These are phyloP conservation scores for Phytopythium cucurbitacearum DNA, from an alignment of 352 stramenopile genomes.

Conservation along the genomic window DNA sequence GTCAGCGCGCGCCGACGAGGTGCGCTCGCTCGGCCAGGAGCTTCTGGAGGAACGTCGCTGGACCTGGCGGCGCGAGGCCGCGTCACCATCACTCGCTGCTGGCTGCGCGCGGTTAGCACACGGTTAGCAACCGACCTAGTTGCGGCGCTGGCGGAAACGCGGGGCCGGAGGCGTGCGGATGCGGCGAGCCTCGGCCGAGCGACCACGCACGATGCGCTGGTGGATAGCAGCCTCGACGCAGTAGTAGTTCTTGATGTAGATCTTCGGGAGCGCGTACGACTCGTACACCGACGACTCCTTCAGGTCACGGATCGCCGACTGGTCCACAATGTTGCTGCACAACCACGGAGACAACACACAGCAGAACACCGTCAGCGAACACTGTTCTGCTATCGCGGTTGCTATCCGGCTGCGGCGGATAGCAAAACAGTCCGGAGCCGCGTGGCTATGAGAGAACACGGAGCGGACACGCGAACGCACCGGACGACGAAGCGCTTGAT, in stretches of 20 bases:
- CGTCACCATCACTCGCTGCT: background rate
- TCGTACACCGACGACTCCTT: conserved; percentile 98
- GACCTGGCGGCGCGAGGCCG: too few species aligned
- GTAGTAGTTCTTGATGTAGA: conserved; percentile 99
- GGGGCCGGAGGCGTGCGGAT: conserved; percentile 92
- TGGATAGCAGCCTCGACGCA: conserved; percentile 98
- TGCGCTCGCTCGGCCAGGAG: background rate
- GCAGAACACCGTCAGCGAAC: background rate
- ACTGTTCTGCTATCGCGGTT: background rate
- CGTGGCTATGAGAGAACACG: too few species aligned
- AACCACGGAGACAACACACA: background rate
- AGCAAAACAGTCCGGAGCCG: too few species aligned
- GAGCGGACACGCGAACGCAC: conserved; percentile 34
- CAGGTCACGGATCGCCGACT: conserved; percentile 98
- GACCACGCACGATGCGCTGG: conserved; percentile 98
- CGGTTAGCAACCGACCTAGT: conserved; percentile 33
- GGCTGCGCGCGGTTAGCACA: background rate
- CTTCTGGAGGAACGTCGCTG: conserved; percentile 4
- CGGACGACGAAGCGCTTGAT: conserved; percentile 92
- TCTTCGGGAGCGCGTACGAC: conserved; percentile 98
- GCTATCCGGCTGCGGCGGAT: background rate
- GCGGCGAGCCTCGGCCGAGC: conserved; percentile 90
- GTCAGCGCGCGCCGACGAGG: conserved; percentile 2
- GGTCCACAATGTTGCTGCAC: conserved; percentile 97
- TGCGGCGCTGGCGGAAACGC: conserved; percentile 65